These are phyloP conservation scores for Aquanectria penicillioides DNA, from an alignment of 2,329 filamentous ascomycete species.

Conservation along the genomic window DNA sequence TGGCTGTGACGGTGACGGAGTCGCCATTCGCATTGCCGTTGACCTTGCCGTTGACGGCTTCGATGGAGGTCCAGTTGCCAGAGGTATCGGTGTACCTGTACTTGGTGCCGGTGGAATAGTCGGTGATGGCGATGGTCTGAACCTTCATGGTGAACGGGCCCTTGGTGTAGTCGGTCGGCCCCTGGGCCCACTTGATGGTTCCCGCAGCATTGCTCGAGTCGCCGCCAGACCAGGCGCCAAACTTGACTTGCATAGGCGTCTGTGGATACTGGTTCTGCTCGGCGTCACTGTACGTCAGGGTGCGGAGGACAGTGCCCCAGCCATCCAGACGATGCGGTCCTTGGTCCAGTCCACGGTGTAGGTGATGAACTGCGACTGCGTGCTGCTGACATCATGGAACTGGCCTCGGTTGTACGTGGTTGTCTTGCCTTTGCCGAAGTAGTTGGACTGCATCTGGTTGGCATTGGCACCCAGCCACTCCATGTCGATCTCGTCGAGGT, in stretches of 20 bases:
- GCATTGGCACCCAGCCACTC: constrained; percentile 89
- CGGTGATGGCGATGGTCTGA: constrained; percentile 78
- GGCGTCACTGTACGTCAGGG: constrained; percentile 75
- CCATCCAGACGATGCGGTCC: constrained; percentile 85
- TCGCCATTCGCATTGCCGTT: constrained; percentile 72
- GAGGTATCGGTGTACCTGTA: constrained; percentile 85
- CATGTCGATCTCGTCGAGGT: constrained; percentile 95
- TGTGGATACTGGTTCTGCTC: constrained; percentile 85
- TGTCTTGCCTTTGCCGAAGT: constrained; percentile 93
- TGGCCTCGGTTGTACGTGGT: constrained; percentile 87
- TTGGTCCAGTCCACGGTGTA: constrained; percentile 94
- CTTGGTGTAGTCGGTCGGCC: constrained; percentile 82
- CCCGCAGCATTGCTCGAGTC: constrained; percentile 81
- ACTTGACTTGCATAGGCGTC: constrained; percentile 93
- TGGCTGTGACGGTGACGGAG: constrained; percentile 60
- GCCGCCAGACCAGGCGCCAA: constrained; percentile 92
- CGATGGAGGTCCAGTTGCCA: constrained; percentile 85
- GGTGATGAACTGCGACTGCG: constrained; percentile 81
- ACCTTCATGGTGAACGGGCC: constrained; percentile 91
- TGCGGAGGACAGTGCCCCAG: constrained; percentile 82
- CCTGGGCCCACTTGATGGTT: constrained; percentile 90
- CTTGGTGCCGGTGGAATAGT: constrained; percentile 90
- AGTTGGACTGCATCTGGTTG: constrained; percentile 91
- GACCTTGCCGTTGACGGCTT: constrained; percentile 80
- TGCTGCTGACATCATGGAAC: constrained; percentile 75